Evolutionary conservation across 768 basidiomycete species (phyloP), one percentile per base, ranked within the genome.

Genomic region (Mycena albidolilacea): DNA sequence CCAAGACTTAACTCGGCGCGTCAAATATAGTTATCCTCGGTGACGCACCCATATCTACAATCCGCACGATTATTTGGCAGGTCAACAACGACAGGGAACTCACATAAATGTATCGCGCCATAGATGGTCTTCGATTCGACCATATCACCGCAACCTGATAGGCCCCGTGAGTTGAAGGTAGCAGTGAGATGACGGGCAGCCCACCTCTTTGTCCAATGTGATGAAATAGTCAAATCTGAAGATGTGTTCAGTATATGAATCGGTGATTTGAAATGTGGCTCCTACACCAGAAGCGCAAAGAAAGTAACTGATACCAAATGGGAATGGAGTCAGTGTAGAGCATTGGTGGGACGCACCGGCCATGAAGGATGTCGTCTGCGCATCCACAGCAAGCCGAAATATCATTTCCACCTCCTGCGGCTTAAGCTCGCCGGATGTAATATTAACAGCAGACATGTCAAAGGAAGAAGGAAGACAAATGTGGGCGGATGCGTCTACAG

Each of bases 311-410:
- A 11, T 10, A 14, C 30, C 30, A 14, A 61, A 61, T 14, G 59
- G 11, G 46, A 48, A 48, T n/a, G 23, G 1, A n/a, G 12, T 15
- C 35, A 15, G 55, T 15, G 35, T 14, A 35, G 14, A 57, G 11
- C n/a, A 30, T 30, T 3, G 15, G 30, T 57, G 30, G 11, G 55
- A 15, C 39, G 10, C 59, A 61, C 59, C n/a, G n/a, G 59, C 39
- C 39, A 61, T 61, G 9, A 61, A 43, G n/a, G 59, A 41, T 43
- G 59, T 61, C n/a, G 59, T 61, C 59, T 61, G 59, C 9, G 59
- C 38, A 41, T 61, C 59, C 9, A 43, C n/a, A 11, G 9, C 59
- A n/a, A 61, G 39, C 21, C 39, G 39, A 38, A 61, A 21, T 7
- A 61, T 39, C 12, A n/a, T 43, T n/a, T 61, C 59, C 39, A 43